Evolutionary conservation across 2,329 filamentous ascomycete species (phyloP), one percentile per base, ranked within the genome.

Genomic region (Beauveria brongniartii): DNA sequence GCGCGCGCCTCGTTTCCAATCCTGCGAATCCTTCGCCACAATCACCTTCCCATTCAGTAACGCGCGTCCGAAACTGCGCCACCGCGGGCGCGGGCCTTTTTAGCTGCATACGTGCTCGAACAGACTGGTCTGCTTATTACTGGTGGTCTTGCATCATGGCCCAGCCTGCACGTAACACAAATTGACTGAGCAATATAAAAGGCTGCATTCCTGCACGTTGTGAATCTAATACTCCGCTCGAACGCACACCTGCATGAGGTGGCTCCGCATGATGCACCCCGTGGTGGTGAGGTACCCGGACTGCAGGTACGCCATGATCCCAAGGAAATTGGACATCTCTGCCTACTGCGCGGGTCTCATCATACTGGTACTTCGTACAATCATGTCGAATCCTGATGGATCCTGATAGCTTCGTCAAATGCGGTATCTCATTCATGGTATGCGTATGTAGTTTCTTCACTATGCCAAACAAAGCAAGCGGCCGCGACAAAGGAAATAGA

Each of bases 1-100:
- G n/a, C 24, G 40, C 30, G 51, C 53, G 53, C 53, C 53, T 55
- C 53, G 53, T 55, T 55, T 37, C 26, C 43, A 37, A 54, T 46
- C n/a, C 41, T 55, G n/a, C 53, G 18, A 44, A 40, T 40, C 37
- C 14, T n/a, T 16, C 10, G 3, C 20, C 16, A 20, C 41, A 10
- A 34, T 41, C 18, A 55, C 53, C 53, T 55, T n/a, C 40, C 52
- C n/a, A 20, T 46, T 46, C 34, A 41, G 41, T 34, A 12, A 55
- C 24, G 22, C 16, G 22, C 37, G n/a, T 24, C 40, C 53, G 40
- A 20, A 24, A 55, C 41, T 44, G 18, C 26, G 24, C 51, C 30
- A 41, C 37, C 7, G n/a, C 14, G n/a, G 5, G 14, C 24, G 30
- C 3, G 16, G 3, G 30, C 20, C 20, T 28, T 28, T 28, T 28